Evolutionary conservation across 305 asterid species (phyloP).

Genomic region (Fraxinus latifolia): DNA sequence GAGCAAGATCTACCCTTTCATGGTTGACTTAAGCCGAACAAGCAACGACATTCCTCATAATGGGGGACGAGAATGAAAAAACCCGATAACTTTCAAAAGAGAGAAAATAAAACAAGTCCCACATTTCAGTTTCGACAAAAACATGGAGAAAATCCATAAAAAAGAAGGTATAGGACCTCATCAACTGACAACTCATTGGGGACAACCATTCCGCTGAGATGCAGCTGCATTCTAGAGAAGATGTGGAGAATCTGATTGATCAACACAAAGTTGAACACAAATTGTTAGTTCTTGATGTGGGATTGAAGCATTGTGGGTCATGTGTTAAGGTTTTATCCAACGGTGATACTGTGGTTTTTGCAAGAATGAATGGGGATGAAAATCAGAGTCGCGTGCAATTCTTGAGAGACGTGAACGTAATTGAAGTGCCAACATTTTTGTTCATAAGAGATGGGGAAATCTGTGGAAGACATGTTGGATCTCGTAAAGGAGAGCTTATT

Average conservation of each 20-base stretch:
- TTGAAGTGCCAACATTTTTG: constrained; percentile 88
- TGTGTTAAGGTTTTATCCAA: constrained; percentile 88
- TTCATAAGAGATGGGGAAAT: constrained; percentile 78
- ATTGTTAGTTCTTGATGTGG: constrained; percentile 74
- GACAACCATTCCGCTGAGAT: constrained; percentile 76
- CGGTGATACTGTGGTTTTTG: constrained; percentile 80
- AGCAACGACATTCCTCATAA: constrained; percentile 84
- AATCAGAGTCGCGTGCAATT: constrained; percentile 90
- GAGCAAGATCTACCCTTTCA: constrained; percentile 69
- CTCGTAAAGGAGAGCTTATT: constrained; percentile 87
- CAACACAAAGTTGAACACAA: constrained; percentile 52
- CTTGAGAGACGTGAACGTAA: constrained; percentile 71
- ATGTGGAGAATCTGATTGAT: constrained; percentile 62
- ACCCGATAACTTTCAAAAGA: constrained; percentile 52
- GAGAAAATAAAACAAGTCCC: constrained; percentile 72
- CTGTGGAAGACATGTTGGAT: constrained; percentile 79
- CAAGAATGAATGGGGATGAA: constrained; percentile 95
- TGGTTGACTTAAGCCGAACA: constrained; percentile 77
- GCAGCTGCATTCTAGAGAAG: constrained; percentile 67
- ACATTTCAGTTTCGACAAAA: constrained; percentile 81
- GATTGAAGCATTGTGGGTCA: constrained; percentile 94
- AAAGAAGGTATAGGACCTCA: constrained; percentile 88
- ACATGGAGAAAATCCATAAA: constrained; percentile 86
- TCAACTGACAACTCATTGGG: constrained; percentile 40
- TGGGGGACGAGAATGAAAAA: constrained; percentile 76